Base-by-base conservation (phyloP, 148 eudicot species). In the Persicaria tinctoria region DNA sequence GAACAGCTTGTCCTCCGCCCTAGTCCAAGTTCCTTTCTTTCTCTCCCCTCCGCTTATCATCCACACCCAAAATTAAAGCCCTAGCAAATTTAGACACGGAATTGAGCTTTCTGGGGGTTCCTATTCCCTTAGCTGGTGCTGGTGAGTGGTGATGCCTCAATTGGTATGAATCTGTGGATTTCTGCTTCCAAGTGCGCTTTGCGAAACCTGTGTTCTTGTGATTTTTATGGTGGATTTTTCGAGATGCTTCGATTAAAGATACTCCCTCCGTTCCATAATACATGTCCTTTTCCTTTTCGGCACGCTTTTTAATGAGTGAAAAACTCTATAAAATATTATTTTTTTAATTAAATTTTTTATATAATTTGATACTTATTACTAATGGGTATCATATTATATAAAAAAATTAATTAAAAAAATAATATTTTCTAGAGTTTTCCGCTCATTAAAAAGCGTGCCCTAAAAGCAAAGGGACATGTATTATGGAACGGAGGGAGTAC, bases 1-100 rank as follows among this genome's bases (percentile, higher is more conserved):
- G 64, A 74, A 74, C 51, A 55, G 27, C 76, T 72, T 74, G 76
- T 74, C 76, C 76, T 74, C 76, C 68, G 16, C 68, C 45, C 76
- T 44, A 38, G 76, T 38, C 76, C 76, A 74, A 27, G 59, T 12
- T 4, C 44, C 41, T n/a, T 41, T 51, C n/a, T 13, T 72, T 18
- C 56, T 23, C 7, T 50, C 74, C 0, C 54, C 74, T 0, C 54
- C 74, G 32, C 55, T 53, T 71, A 47, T 71, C 74, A 71, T 71
- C 70, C 17, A 66, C 47, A 66, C 48, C 70, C 41, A 32, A 32
- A 32, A 41, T 60, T 1, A 12, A 66, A 66, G 44, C 70, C 70
- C 70, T 66, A 66, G 41, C 10, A 55, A 60, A 32, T 32, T 0
- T 60, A 20, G 41, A 8, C 8, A 20, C 0, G 1, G 5, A 23